Evolutionary conservation across 306 rosid species (phyloP), one percentile per base, ranked within the genome.

Genomic region (Prunus fruticosa): DNA sequence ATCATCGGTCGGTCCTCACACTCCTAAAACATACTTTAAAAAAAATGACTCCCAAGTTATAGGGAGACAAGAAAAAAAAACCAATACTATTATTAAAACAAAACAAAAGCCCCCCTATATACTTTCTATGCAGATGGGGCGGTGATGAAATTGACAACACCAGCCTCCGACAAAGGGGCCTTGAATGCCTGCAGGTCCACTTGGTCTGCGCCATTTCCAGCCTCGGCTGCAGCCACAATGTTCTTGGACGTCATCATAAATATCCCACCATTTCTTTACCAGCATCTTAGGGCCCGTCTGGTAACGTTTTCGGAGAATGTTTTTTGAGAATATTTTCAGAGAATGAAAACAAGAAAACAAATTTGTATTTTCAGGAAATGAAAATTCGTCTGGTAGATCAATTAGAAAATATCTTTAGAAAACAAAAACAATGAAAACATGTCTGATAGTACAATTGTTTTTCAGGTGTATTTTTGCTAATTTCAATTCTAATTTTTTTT

Each of bases 221-320:
- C 60, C 22, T 34, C 57, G 2, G 11, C 22, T 23, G 71, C 52
- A 56, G 19, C 60, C 47, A 76, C 67, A 5, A 32, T 15, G 58
- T 71, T 71, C 56, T 73, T 64, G 46, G 69, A 85, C 90, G 64
- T 91, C 98, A 14, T 86, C 80, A 45, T 91, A 87, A 0, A 91
- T 78, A 1, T 93, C 97, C 92, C 93, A 76, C 98, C 97, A 93
- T 51, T 87, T 91, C 75, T 85, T 69, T 54, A 93, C 92, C 6
- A 93, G 28, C 81, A 84, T 83, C 78, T 93, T n/a, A n/a, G n/a
- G n/a, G n/a, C n/a, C n/a, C n/a, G n/a, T n/a, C n/a, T n/a, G n/a
- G n/a, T n/a, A n/a, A n/a, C n/a, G n/a, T n/a, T n/a, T n/a, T n/a
- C n/a, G n/a, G n/a, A n/a, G n/a, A n/a, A n/a, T n/a, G n/a, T n/a